Evolutionary conservation across 164 flowering plant species (phyloP).

Genomic region (Paratinospora sagittata): DNA sequence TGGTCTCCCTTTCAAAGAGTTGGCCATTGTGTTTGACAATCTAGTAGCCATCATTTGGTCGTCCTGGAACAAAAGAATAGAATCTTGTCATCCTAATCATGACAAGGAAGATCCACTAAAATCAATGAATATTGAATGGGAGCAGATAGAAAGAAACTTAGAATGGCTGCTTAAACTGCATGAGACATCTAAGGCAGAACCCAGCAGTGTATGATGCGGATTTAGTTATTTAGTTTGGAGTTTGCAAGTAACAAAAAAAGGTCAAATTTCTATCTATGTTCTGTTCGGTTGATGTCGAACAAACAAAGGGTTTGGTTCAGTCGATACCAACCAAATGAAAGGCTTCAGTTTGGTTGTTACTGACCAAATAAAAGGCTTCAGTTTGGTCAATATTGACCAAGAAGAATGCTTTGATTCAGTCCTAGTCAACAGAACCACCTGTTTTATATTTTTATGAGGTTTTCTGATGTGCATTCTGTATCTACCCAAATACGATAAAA

Average conservation of each 20-base stretch:
- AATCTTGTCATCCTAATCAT: constrained; percentile 5
- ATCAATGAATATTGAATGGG: constrained; percentile 1
- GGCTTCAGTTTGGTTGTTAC: too few relatives aligned
- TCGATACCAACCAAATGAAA: too few relatives aligned
- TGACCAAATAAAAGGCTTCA: too few relatives aligned
- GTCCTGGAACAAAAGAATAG: constrained; percentile 45
- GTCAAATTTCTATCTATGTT: too few relatives aligned
- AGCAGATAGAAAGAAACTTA: not conserved
- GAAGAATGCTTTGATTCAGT: too few relatives aligned
- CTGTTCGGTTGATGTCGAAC: too few relatives aligned
- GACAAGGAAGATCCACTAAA: not conserved
- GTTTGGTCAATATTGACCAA: too few relatives aligned
- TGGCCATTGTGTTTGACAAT: constrained; percentile 77
- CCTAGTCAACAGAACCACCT: too few relatives aligned
- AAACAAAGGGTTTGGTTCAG: too few relatives aligned
- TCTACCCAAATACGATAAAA: too few relatives aligned
- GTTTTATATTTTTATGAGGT: too few relatives aligned
- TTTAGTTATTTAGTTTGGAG: not conserved
- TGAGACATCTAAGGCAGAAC: not conserved
- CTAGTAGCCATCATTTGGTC: constrained; percentile 73
- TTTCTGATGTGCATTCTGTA: too few relatives aligned
- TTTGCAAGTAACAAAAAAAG: not conserved
- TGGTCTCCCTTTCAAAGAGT: constrained; percentile 93
- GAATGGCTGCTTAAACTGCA: not conserved
- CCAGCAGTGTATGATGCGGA: not conserved